A percentile compares a stretch with the other conserved stretches of the same genome.
These are phyloP conservation scores for Ostreobium quekettii DNA, from an alignment of 139 green algal genomes.

Conservation along the genomic window DNA sequence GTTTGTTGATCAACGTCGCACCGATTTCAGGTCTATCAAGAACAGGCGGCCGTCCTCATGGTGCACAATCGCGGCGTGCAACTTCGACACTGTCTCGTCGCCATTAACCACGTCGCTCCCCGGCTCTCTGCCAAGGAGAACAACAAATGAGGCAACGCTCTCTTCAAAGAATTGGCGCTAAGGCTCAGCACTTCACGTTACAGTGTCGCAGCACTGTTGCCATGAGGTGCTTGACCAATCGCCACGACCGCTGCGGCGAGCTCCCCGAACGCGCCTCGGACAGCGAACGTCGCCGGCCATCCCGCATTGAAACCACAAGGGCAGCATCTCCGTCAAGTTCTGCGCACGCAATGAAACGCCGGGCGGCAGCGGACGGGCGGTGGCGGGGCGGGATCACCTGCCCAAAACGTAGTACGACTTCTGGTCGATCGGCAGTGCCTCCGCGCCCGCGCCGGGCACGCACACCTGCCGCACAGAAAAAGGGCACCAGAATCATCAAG, in stretches of 20 bases:
- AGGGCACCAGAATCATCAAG: too few species aligned
- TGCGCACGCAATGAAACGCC: background rate
- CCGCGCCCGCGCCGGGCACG: too few species aligned
- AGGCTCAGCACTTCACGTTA: background rate
- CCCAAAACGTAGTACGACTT: constrained; percentile 20
- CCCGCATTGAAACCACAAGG: background rate
- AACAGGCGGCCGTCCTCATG: constrained; percentile 8
- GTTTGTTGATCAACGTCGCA: constrained; percentile 7
- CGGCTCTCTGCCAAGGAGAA: background rate
- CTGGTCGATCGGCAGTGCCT: constrained; percentile 8
- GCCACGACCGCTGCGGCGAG: background rate
- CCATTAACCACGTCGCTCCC: background rate
- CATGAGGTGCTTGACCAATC: background rate
- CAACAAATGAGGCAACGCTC: background rate
- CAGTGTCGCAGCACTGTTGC: background rate
- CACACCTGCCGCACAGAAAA: background rate
- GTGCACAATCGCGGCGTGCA: constrained; percentile 20
- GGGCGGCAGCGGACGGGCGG: too few species aligned
- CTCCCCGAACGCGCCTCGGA: background rate
- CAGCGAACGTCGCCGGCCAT: background rate
- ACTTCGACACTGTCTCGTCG: constrained; percentile 3
- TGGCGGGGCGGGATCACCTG: too few species aligned
- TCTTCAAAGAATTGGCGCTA: constrained; percentile 6
- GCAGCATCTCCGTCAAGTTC: background rate
- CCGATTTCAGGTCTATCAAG: constrained; percentile 17